A percentile compares a stretch with the other conserved stretches of the same genome.
These are phyloP conservation scores for Tephrocybe sp. DNA, from an alignment of 768 basidiomycete species.

Conservation along the genomic window DNA sequence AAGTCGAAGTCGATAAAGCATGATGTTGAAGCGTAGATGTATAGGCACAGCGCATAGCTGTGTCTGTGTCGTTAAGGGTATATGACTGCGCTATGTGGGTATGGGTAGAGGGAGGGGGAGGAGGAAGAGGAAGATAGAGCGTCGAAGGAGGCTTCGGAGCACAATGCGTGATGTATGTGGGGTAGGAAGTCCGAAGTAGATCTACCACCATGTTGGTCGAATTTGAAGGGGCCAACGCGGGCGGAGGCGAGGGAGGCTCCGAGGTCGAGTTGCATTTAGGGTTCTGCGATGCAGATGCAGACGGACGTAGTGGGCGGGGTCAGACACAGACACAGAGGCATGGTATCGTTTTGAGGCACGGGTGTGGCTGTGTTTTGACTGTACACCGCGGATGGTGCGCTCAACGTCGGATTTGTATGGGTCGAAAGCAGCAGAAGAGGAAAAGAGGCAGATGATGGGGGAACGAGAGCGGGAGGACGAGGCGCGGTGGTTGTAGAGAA, in stretches of 20 bases:
- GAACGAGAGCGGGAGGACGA: constrained; percentile 21
- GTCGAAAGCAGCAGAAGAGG: background rate
- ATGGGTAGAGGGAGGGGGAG: too few species aligned
- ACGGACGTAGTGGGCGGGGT: background rate
- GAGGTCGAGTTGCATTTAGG: too few species aligned
- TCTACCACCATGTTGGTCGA: too few species aligned
- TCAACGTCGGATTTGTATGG: constrained; percentile 14
- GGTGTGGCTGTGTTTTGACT: background rate
- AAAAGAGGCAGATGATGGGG: constrained; percentile 27
- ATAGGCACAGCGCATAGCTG: too few species aligned
- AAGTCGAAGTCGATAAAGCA: too few species aligned
- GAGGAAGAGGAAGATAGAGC: too few species aligned
- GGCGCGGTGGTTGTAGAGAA: constrained; percentile 20
- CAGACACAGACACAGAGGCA: background rate
- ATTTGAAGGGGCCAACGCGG: background rate
- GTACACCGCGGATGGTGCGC: constrained; percentile 5
- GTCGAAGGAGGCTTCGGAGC: background rate
- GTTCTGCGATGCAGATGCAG: background rate
- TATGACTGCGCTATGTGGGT: too few species aligned
- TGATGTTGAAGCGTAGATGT: too few species aligned
- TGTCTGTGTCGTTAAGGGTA: too few species aligned
- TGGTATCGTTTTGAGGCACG: background rate
- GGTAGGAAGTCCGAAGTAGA: background rate
- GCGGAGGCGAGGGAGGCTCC: background rate
- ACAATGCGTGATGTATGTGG: constrained; percentile 13